Conservation (phyloP, 2,329 filamentous ascomycete genomes). For the Colletotrichum paranaense region DNA sequence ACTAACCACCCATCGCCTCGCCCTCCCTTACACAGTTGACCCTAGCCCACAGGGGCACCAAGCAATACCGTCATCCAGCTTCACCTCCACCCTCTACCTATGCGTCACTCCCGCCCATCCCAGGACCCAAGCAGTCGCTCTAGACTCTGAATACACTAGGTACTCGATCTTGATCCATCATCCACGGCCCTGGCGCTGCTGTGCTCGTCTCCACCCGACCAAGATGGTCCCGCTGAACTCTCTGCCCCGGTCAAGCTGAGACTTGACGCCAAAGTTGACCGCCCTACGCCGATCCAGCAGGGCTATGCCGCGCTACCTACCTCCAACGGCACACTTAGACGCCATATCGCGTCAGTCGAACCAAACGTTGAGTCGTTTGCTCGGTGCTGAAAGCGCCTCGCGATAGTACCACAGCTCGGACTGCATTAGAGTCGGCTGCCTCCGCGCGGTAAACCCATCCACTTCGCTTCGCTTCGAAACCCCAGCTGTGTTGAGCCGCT, state of each 20-base stretch:
- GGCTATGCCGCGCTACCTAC: constrained; percentile 7
- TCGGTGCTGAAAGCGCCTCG: not conserved
- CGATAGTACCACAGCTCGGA: not conserved
- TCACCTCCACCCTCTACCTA: not conserved
- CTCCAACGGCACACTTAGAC: not conserved
- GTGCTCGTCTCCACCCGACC: not conserved
- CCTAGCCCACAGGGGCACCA: not conserved
- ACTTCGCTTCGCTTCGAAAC: not conserved
- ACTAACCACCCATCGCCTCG: not conserved
- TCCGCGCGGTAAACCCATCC: not conserved
- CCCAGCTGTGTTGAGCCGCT: not conserved
- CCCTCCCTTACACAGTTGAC: not conserved
- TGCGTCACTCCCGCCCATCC: not conserved
- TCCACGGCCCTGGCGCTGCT: not conserved
- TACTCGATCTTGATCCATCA: not conserved
- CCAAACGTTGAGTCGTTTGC: not conserved
- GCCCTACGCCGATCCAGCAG: constrained; percentile 4
- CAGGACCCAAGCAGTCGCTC: not conserved
- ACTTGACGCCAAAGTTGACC: not conserved
- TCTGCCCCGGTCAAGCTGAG: constrained; percentile 25
- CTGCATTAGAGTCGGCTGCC: not conserved
- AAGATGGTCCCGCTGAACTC: constrained; percentile 3
- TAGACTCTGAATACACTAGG: not conserved
- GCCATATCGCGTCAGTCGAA: not conserved
- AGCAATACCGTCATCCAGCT: not conserved